Percentiles rank a stretch among this genome's conserved stretches.
phyloP scores from a whole-genome alignment of 306 rosid genomes.

The Prinsepia uniflora region DNA sequence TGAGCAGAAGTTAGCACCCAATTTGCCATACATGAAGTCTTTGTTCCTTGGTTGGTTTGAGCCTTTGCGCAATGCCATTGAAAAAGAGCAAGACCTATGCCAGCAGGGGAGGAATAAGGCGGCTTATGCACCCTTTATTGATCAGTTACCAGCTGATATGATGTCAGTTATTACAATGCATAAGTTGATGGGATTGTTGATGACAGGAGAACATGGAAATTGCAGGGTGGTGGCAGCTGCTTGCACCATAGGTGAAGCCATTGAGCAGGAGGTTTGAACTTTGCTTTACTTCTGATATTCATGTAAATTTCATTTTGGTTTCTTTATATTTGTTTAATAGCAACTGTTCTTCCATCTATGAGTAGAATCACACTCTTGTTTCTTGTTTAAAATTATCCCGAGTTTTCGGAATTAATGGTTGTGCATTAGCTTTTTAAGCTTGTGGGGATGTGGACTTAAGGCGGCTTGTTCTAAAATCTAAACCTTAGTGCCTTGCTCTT shows the following conservation, averaged over 20 bases:
- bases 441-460: neutral
- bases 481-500: neutral
- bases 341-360: neutral
- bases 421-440: conserved; percentile 12
- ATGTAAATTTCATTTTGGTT: conserved; percentile 9
- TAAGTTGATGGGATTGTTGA: conserved; percentile 77
- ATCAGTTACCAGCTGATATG: conserved; percentile 71
- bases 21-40: conserved; percentile 81
- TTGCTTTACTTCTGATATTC: conserved; percentile 25
- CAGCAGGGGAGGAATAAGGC: conserved; percentile 40
- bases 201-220: conserved; percentile 56
- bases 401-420: neutral
- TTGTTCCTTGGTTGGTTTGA: conserved; percentile 97
- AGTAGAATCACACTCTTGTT: neutral
- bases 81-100: conserved; percentile 58
- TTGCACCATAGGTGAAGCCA: conserved; percentile 70
- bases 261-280: conserved; percentile 83
- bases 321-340: neutral
- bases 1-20: conserved; percentile 81
- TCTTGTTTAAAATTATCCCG: neutral
- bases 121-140: conserved; percentile 49
- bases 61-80: conserved; percentile 66
- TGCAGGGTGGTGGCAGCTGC: conserved; percentile 64
- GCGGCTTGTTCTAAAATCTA: neutral
- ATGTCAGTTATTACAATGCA: conserved; percentile 94